Conservation (phyloP, 371 early-diverging fungal species). For the Quaeritorhiza haematococci region DNA sequence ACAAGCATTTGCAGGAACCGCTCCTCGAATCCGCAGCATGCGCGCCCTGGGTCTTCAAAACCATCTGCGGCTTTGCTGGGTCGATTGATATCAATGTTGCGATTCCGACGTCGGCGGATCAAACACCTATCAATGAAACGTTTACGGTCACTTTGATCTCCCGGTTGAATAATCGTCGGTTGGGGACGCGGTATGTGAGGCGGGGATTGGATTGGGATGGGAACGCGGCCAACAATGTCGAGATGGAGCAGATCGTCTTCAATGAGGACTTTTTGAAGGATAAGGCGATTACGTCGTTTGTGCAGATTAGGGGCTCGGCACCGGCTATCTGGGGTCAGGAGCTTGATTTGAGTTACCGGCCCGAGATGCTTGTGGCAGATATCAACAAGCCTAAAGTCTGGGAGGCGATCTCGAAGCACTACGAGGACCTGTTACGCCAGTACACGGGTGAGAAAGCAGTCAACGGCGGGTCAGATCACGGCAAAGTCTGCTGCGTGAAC, state of each 20-base stretch:
- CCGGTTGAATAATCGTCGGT: slow-evolving; percentile 45
- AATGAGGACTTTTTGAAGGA: slow-evolving; percentile 32
- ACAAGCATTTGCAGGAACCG: slow-evolving; percentile 27
- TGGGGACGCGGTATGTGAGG: slow-evolving; percentile 57
- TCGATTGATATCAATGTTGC: slow-evolving; percentile 28
- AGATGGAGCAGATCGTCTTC: slow-evolving; percentile 61
- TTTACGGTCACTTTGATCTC: slow-evolving; percentile 48
- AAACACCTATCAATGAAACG: slow-evolving; percentile 2
- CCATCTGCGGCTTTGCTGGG: slow-evolving; percentile 43
- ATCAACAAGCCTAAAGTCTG: slow-evolving; percentile 28
- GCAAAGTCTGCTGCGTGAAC: slow-evolving; percentile 44
- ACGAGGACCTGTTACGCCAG: slow-evolving; percentile 29
- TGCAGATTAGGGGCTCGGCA: slow-evolving; percentile 61
- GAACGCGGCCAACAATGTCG: slow-evolving; percentile 59
- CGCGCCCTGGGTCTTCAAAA: slow-evolving; percentile 36
- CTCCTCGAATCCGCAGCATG: slow-evolving; percentile 11
- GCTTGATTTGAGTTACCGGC: slow-evolving; percentile 51
- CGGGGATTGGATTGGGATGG: slow-evolving; percentile 56
- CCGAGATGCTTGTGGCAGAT: slow-evolving; percentile 36
- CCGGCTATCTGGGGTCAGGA: slow-evolving; percentile 63
- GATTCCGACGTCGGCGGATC: slow-evolving; percentile 3
- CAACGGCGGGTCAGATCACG: slow-evolving; percentile 19
- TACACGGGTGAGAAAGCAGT: slow-evolving; percentile 30
- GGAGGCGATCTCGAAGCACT: slow-evolving; percentile 33
- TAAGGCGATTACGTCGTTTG: slow-evolving; percentile 30